These are phyloP conservation scores for Kodamaea leandrae DNA, from an alignment of 805 yeast species.

Conservation along the genomic window DNA sequence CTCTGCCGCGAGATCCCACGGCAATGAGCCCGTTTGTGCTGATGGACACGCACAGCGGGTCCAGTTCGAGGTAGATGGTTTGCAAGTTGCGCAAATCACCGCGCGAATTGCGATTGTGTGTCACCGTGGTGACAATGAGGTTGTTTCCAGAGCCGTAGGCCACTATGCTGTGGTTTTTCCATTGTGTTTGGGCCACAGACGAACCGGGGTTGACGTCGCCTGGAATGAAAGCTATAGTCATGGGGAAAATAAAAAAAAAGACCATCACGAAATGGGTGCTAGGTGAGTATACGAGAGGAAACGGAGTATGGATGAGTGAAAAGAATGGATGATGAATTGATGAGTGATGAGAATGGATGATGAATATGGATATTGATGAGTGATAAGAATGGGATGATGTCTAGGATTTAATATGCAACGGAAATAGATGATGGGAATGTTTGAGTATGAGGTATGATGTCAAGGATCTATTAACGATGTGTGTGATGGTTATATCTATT, in stretches of 20 bases:
- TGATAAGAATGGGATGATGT: no score
- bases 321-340: no score
- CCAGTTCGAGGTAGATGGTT: conserved; percentile 68
- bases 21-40: conserved; percentile 63
- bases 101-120: neutral
- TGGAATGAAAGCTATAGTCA: conserved; percentile 74
- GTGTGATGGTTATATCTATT: no score
- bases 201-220: conserved; percentile 67
- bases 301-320: neutral
- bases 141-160: conserved; percentile 89
- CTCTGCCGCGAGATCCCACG: conserved; percentile 36
- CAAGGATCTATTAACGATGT: no score
- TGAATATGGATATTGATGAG: no score
- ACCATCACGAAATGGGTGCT: conserved; percentile 6
- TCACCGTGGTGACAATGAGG: conserved; percentile 47
- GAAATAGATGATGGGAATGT: no score
- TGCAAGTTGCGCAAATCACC: conserved; percentile 44
- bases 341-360: no score
- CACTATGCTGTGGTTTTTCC: conserved; percentile 64
- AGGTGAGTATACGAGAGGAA: conserved; percentile 3
- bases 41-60: conserved; percentile 65
- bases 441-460: no score
- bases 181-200: conserved; percentile 47
- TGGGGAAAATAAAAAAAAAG: conserved; percentile 18
- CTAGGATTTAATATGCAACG: no score